Base-by-base conservation (phyloP, 305 asterid genomes). In the Fraxinus ornus region DNA sequence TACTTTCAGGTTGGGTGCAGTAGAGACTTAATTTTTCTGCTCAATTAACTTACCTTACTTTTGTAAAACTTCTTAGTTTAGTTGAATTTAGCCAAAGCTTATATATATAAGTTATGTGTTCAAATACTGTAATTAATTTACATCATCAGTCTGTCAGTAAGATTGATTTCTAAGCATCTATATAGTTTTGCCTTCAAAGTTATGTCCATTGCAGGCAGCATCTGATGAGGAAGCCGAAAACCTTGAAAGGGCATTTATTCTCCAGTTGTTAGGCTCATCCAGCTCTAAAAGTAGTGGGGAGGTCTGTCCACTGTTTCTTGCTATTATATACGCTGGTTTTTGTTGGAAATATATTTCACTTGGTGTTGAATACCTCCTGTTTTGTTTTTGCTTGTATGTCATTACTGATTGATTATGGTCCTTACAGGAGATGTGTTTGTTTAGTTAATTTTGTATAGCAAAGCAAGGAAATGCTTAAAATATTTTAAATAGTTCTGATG, bases 211-310 rank as follows among this genome's bases (percentile, higher is more conserved):
- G 90, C 93, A 94, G 99, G 97, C 87, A 52, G 99, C 99, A 79
- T 91, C 91, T 75, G 91, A 92, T 82, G 97, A 92, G 79, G 91
- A 75, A 79, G 92, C 91, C 79, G 95, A 93, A 86, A 92, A 84
- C 75, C 85, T 75, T 86, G 99, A 93, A 89, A 90, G 96, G 82
- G 94, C 91, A 76, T 95, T 95, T 86, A 78, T 93, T 83, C 94
- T 95, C 88, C 95, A 91, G 80, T 88, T 95, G 79, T 87, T 94
- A 76, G 88, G 88, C 77, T 87, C 90, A 55, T 79, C 92, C 66
- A 75, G 88, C 84, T 62, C 82, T 26, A 72, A 82, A 26, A 86
- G 78, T 85, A 86, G 83, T 86, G 71, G 66, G 87, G 94, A 94
- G 97, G 97, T 95, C 86, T 81, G 55, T 36, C 30, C 80, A 4